Percentiles rank a stretch among this genome's conserved stretches.
These are phyloP conservation scores for Dimargaris verticillata DNA, from an alignment of 192 early-diverging fungal genomes.

Conservation along the genomic window DNA sequence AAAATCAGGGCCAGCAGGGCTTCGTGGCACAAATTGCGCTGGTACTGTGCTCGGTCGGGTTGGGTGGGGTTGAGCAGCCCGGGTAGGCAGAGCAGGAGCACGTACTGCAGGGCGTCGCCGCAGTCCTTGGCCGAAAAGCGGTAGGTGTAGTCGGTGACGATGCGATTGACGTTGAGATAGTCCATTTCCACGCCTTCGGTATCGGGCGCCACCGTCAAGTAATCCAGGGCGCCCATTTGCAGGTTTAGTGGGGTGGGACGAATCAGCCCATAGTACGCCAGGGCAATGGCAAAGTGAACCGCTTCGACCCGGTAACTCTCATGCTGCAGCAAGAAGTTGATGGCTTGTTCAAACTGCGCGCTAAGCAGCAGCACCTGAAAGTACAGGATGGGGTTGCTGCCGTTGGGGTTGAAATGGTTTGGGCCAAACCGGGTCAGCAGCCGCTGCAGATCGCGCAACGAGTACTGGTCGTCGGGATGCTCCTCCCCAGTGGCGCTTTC, in stretches of 20 bases:
- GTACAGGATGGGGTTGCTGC: conserved; percentile 54
- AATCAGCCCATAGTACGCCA: conserved; percentile 66
- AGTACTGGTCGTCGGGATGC: conserved; percentile 37
- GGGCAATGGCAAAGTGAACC: conserved; percentile 74
- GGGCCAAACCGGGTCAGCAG: conserved; percentile 49
- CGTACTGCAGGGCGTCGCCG: conserved; percentile 13
- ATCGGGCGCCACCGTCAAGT: conserved; percentile 7
- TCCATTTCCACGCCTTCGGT: conserved; percentile 13
- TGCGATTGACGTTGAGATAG: conserved; percentile 20
- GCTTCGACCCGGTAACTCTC: conserved; percentile 58
- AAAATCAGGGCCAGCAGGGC: conserved; percentile 45
- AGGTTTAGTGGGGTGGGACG: conserved; percentile 13
- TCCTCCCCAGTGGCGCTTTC: conserved; percentile 32
- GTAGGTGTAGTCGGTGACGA: conserved; percentile 21
- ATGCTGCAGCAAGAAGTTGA: conserved; percentile 48
- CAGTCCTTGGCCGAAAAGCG: conserved; percentile 10
- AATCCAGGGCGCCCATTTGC: conserved; percentile 9
- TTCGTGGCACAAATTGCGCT: conserved; percentile 30
- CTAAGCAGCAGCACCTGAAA: conserved; percentile 68
- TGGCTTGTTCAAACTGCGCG: conserved; percentile 82
- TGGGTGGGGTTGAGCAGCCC: conserved; percentile 1
- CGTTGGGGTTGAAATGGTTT: conserved; percentile 49
- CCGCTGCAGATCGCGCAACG: conserved; percentile 47
- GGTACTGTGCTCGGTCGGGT: conserved; percentile 15
- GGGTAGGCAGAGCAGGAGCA: conserved; percentile 5